Evolutionary conservation across 768 basidiomycete genomes (phyloP).

Genomic region (Amanita rubescens): DNA sequence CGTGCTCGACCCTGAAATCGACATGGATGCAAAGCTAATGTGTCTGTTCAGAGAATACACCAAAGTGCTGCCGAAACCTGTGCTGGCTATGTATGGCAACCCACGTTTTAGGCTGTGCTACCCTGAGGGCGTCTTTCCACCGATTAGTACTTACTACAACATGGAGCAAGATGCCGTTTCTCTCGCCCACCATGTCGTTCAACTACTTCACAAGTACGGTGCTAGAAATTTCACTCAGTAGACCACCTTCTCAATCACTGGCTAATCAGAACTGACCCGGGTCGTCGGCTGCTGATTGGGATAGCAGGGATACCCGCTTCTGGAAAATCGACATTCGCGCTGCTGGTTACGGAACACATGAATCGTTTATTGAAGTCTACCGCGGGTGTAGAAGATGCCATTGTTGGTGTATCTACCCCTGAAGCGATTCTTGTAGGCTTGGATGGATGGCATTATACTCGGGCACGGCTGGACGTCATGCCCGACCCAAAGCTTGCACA

Average conservation of each 20-base stretch:
- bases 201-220: conserved; percentile 28
- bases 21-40: background rate
- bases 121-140: background rate
- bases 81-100: background rate
- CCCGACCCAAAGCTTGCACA: conserved; percentile 73
- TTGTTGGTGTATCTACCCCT: conserved; percentile 8
- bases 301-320: conserved; percentile 78
- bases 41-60: background rate
- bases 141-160: no score
- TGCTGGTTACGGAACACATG: conserved; percentile 42
- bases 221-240: conserved; percentile 9
- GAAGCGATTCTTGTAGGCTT: conserved; percentile 65
- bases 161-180: conserved; percentile 36
- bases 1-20: background rate
- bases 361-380: conserved; percentile 34
- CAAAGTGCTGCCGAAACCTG: background rate
- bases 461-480: conserved; percentile 68
- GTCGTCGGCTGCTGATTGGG: conserved; percentile 57
- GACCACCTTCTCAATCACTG: background rate
- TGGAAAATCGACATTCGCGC: conserved; percentile 77
- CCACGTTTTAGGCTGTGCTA: background rate
- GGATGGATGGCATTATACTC: conserved; percentile 90
- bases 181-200: conserved; percentile 30
- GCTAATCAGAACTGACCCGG: conserved; percentile 23
- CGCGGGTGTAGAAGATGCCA: background rate